phyloP scores from a whole-genome alignment of 192 early-diverging fungal genomes.

The Phycomyces blakesleeanus region DNA sequence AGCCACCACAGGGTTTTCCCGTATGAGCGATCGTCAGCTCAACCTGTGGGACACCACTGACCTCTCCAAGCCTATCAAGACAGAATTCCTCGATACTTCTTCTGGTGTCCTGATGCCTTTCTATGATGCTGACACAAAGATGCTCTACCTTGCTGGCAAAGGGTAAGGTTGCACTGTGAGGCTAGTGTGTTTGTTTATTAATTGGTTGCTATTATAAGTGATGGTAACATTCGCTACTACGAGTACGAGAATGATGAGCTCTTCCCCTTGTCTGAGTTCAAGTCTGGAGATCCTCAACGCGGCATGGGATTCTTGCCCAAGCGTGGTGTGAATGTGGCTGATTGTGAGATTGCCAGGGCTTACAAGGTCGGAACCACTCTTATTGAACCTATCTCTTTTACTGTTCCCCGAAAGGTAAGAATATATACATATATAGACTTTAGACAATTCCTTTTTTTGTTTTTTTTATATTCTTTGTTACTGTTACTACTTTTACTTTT shows the following conservation, averaged over 20 bases:
- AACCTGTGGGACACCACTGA: constrained; percentile 80
- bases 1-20: constrained; percentile 91
- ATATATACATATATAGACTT: not conserved
- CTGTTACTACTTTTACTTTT: no score
- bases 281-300: constrained; percentile 88
- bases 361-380: constrained; percentile 88
- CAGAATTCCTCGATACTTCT: constrained; percentile 82
- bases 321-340: constrained; percentile 78
- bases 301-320: constrained; percentile 94
- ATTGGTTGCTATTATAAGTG: constrained; percentile 53
- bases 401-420: constrained; percentile 87
- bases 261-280: constrained; percentile 82
- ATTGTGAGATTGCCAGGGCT: constrained; percentile 89
- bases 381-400: constrained; percentile 96
- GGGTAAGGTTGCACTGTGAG: constrained; percentile 37
- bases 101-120: constrained; percentile 96
- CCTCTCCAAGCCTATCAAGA: constrained; percentile 69
- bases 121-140: constrained; percentile 86
- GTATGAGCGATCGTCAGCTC: constrained; percentile 91
- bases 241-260: constrained; percentile 96
- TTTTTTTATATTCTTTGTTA: no score
- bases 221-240: constrained; percentile 98
- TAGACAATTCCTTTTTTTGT: no score
- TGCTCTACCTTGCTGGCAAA: constrained; percentile 95
- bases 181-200: not conserved